Percentiles rank a stretch among this genome's conserved stretches.
Conservation (phyloP, 1,284 basidiomycete species). For the Ustilago xerochloae region DNA sequence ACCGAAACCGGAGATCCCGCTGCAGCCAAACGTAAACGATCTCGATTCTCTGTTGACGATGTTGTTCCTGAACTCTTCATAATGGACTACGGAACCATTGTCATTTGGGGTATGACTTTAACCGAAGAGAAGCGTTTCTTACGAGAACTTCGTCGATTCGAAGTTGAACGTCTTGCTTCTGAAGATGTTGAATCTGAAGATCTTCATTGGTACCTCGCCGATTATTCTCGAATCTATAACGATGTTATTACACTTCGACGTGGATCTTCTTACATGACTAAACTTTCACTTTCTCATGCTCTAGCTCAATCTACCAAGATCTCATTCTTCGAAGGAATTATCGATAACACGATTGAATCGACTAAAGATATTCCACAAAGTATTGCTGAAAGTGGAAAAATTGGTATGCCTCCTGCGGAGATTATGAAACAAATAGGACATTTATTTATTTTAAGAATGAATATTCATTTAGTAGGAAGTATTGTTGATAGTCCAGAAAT, state of each 20-base stretch:
- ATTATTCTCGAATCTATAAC: conserved; percentile 91
- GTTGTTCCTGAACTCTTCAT: conserved; percentile 74
- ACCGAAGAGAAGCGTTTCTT: conserved; percentile 88
- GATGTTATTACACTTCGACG: conserved; percentile 95
- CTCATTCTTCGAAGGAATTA: conserved; percentile 78
- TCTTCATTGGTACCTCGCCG: conserved; percentile 94
- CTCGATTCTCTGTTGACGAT: conserved; percentile 52
- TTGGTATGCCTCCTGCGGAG: conserved; percentile 76
- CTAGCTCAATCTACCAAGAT: conserved; percentile 97
- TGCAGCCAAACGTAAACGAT: conserved; percentile 31
- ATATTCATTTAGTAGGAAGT: conserved; percentile 94
- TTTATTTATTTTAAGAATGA: conserved; percentile 90
- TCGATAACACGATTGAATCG: conserved; percentile 92
- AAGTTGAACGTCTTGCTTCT: conserved; percentile 80
- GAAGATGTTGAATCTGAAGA: conserved; percentile 85
- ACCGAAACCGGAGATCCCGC: background rate
- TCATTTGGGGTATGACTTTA: conserved; percentile 97
- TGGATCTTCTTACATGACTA: conserved; percentile 97
- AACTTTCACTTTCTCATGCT: conserved; percentile 91
- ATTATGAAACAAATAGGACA: conserved; percentile 96
- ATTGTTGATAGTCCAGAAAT: conserved; percentile 95
- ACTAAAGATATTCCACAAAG: conserved; percentile 95
- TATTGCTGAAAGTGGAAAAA: conserved; percentile 93
- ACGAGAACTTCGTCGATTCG: conserved; percentile 84
- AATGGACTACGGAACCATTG: conserved; percentile 92